phyloP scores from a whole-genome alignment of 2,329 filamentous ascomycete genomes.

The Aspergillus sojae region DNA sequence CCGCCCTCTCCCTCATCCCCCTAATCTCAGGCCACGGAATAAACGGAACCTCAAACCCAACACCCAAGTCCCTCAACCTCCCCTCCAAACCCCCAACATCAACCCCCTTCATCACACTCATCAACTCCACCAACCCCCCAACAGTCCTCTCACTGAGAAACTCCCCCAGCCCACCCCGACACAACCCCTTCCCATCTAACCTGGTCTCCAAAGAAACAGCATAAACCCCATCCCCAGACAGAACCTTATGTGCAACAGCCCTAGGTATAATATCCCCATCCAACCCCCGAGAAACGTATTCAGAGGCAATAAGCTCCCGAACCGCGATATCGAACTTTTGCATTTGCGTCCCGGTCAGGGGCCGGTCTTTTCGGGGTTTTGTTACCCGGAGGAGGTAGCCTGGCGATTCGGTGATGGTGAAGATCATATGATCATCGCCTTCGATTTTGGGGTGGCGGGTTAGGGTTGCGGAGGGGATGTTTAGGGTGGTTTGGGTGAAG shows the following conservation, averaged over 20 bases:
- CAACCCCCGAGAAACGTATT: neutral
- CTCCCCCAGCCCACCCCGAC: neutral
- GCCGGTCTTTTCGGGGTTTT: neutral
- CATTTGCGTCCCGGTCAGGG: neutral
- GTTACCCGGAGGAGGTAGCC: neutral
- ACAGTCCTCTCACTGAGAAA: neutral
- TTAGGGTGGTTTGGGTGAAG: neutral
- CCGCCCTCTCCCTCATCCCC: neutral
- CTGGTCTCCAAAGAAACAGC: neutral
- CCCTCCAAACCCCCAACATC: neutral
- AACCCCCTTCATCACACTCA: neutral
- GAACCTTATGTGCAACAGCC: neutral
- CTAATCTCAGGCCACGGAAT: neutral
- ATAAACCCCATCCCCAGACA: neutral
- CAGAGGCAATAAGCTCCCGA: neutral
- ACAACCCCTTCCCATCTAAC: neutral
- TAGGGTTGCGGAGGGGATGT: neutral
- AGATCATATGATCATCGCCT: conserved; percentile 10
- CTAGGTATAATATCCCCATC: neutral
- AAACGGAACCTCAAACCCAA: neutral
- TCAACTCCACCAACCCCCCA: neutral
- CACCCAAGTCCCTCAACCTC: neutral
- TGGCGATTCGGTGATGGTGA: neutral
- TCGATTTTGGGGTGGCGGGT: neutral
- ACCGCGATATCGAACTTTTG: neutral